Evolutionary conservation across 306 rosid species (phyloP).

Genomic region (Medicago lupulina): DNA sequence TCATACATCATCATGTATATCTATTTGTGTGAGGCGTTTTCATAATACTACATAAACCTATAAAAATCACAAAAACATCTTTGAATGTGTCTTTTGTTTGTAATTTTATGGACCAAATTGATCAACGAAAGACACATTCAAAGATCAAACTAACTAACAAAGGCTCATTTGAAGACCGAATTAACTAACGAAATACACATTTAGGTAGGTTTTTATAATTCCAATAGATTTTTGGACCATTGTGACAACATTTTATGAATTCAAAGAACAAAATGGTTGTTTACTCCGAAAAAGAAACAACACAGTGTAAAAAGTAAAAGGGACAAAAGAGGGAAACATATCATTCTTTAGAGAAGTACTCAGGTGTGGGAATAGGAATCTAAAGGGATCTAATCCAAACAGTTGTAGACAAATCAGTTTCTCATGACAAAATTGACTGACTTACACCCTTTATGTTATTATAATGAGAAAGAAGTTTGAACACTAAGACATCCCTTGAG

Average conservation of each 20-base stretch:
- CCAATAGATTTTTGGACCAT: background rate
- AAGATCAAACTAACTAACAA: no score
- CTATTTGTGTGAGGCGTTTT: no score
- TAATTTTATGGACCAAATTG: no score
- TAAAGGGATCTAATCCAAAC: slow-evolving; percentile 60
- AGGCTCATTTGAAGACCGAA: no score
- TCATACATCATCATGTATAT: no score
- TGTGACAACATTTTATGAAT: background rate
- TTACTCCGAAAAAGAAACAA: slow-evolving; percentile 33
- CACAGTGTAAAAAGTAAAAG: slow-evolving; percentile 45
- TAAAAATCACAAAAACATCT: no score
- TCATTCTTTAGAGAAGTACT: slow-evolving; percentile 39
- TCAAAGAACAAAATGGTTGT: background rate
- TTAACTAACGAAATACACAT: background rate
- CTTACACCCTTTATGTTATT: slow-evolving; percentile 39
- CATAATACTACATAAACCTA: no score
- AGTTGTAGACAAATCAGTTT: slow-evolving; percentile 57
- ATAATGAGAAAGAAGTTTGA: slow-evolving; percentile 37
- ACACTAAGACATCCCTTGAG: slow-evolving; percentile 45
- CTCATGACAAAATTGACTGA: slow-evolving; percentile 48
- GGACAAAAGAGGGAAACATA: slow-evolving; percentile 46
- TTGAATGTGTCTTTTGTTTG: no score
- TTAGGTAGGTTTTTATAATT: background rate
- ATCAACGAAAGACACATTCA: no score
- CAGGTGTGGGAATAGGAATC: slow-evolving; percentile 61